Evolutionary conservation across 179 eudicot species (phyloP).

Genomic region (Camellia oleifera): DNA sequence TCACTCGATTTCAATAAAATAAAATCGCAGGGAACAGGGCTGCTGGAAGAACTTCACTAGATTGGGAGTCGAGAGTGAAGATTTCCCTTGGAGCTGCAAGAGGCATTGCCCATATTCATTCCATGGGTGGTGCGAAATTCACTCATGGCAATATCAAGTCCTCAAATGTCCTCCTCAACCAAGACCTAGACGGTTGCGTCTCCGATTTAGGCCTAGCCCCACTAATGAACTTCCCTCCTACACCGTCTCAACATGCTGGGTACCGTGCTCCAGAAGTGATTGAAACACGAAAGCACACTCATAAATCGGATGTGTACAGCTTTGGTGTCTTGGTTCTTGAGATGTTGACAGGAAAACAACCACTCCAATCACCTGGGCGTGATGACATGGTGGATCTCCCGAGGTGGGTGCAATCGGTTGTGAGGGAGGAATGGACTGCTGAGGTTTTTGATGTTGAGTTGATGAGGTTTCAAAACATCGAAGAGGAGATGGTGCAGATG

Average conservation of each 20-base stretch:
- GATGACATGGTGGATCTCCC: constrained; percentile 33
- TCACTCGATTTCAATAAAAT: constrained; percentile 5
- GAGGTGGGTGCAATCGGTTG: constrained; percentile 81
- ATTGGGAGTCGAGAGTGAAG: constrained; percentile 61
- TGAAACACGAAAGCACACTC: constrained; percentile 62
- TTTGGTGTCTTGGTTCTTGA: constrained; percentile 71
- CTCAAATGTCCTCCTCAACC: constrained; percentile 61
- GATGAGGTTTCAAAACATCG: constrained; percentile 53
- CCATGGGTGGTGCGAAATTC: constrained; percentile 60
- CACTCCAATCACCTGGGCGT: constrained; percentile 56
- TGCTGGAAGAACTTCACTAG: constrained; percentile 55
- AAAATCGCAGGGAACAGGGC: constrained; percentile 54
- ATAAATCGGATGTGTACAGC: constrained; percentile 75
- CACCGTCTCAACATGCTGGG: constrained; percentile 56
- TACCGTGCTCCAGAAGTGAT: constrained; percentile 79
- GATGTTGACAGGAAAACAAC: constrained; percentile 71
- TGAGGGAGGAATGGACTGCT: constrained; percentile 83
- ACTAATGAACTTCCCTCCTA: constrained; percentile 65
- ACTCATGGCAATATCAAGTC: constrained; percentile 75
- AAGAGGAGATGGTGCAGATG: constrained; percentile 89
- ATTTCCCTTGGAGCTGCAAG: constrained; percentile 60
- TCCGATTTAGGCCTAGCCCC: constrained; percentile 67
- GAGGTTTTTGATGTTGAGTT: constrained; percentile 76
- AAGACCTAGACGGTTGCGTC: constrained; percentile 47
- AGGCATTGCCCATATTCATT: constrained; percentile 66